A percentile compares a stretch with the other conserved stretches of the same genome.
phyloP scores from a whole-genome alignment of 2,329 filamentous ascomycete genomes.

The Ophiostoma montium region DNA sequence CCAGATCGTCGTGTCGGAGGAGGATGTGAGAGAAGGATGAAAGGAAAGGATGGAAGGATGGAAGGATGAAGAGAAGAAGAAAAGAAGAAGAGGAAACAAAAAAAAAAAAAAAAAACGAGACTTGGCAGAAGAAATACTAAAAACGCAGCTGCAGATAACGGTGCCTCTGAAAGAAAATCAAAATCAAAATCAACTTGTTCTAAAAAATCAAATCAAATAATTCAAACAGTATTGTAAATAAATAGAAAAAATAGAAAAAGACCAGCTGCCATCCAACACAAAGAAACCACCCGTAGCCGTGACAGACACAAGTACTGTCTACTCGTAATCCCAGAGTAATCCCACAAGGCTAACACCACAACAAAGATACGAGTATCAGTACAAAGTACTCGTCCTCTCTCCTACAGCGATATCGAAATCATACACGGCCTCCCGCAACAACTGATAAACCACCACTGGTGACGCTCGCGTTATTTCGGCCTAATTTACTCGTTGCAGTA shows the following conservation, averaged over 20 bases:
- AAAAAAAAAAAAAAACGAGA: background rate
- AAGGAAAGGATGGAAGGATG: background rate
- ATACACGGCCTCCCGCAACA: no score
- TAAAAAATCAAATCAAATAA: background rate
- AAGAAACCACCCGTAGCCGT: no score
- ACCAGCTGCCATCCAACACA: background rate
- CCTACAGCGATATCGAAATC: background rate
- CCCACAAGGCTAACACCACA: background rate
- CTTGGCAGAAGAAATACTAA: background rate
- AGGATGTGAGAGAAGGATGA: background rate
- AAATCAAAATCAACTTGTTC: background rate
- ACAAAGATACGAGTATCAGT: background rate
- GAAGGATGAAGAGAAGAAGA: background rate
- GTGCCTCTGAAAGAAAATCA: background rate
- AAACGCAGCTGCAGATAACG: background rate
- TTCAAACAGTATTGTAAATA: background rate
- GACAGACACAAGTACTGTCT: background rate
- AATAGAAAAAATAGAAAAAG: background rate
- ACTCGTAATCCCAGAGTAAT: background rate
- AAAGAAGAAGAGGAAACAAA: no score
- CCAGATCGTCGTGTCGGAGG: background rate
- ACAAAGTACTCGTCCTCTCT: no score
- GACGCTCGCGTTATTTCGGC: background rate
- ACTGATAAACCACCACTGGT: background rate
- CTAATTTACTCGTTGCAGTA: conserved; percentile 4